Conservation (phyloP, 805 yeast species). For the Saccharomycopsis microspora region DNA sequence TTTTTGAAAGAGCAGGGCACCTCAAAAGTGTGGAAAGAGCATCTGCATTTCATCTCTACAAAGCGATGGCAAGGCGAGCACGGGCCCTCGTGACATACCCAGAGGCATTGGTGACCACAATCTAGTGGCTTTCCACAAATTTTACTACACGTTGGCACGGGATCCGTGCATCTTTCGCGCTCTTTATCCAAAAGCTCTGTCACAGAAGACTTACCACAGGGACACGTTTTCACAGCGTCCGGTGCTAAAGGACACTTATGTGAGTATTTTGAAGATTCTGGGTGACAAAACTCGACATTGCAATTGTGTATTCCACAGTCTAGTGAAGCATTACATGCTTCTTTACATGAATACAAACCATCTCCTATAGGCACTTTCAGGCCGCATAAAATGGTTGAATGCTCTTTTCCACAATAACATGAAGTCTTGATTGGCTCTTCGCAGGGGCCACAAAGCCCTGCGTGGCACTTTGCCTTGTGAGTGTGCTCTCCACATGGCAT, state of each 20-base stretch:
- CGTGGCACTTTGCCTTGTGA: conserved; percentile 58
- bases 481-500: conserved; percentile 65
- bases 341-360: no score
- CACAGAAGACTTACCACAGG: conserved; percentile 61
- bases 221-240: conserved; percentile 47
- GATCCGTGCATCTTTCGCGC: conserved; percentile 59
- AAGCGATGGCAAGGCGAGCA: conserved; percentile 48
- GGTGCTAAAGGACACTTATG: conserved; percentile 57
- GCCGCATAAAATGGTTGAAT: conserved; percentile 32
- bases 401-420: conserved; percentile 71
- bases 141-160: conserved; percentile 63
- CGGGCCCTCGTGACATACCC: conserved; percentile 75
- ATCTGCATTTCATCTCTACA: conserved; percentile 45
- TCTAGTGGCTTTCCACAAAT: conserved; percentile 49
- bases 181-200: conserved; percentile 23
- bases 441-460: conserved; percentile 78
- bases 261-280: conserved; percentile 24
- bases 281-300: conserved; percentile 37
- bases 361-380: conserved; percentile 20
- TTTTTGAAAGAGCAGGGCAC: conserved; percentile 56
- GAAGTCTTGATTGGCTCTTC: conserved; percentile 31
- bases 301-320: conserved; percentile 58
- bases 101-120: conserved; percentile 66
- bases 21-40: conserved; percentile 43
- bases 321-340: conserved; percentile 15